Evolutionary conservation across 1,284 basidiomycete genomes (phyloP), one percentile per base, ranked within the genome.

Genomic region (Ceratobasidium sp.): DNA sequence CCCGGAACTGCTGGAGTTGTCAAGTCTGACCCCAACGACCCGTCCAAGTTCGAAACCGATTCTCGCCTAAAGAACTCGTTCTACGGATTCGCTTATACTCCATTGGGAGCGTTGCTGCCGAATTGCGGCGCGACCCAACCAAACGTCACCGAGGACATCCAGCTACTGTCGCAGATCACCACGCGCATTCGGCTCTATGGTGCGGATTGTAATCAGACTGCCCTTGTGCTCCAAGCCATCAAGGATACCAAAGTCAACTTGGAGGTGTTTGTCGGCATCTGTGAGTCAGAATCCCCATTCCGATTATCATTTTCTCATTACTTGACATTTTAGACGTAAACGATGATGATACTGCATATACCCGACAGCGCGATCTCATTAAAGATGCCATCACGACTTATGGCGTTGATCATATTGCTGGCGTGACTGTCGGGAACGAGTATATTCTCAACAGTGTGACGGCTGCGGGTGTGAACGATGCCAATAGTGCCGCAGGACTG

Each of bases 161-260:
- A 90, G 85, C 84, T 90, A 40, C 80, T 91, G 73, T 90, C 89
- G 51, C 90, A 91, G 83, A 81, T 91, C 32, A 90, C 89, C 0
- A 84, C 83, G 51, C 86, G 86, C 71, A 84, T 90, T 77, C 88
- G 89, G 80, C 82, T 90, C 70, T 90, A 90, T 77, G 67, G 64
- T 77, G 78, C 82, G 85, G 89, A 88, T 78, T 90, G 89, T 81
- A 86, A 88, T 79, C 70, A 71, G 67, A 76, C 71, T 56, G 66
- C 59, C 2, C 73, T 77, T 46, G 86, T 88, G 1, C 87, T 96
- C 49, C 90, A 94, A 79, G 95, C 94, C 0, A 94, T 99, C 82
- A 87, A 92, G 81, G 90, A 91, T 81, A 97, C 96, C 66, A 95
- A 97, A 83, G 94, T 95, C 73, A 88, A 97, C 84, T 88, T 99